Conservation (phyloP, 2,329 filamentous ascomycete species). For the Diaporthe aspalathi region DNA sequence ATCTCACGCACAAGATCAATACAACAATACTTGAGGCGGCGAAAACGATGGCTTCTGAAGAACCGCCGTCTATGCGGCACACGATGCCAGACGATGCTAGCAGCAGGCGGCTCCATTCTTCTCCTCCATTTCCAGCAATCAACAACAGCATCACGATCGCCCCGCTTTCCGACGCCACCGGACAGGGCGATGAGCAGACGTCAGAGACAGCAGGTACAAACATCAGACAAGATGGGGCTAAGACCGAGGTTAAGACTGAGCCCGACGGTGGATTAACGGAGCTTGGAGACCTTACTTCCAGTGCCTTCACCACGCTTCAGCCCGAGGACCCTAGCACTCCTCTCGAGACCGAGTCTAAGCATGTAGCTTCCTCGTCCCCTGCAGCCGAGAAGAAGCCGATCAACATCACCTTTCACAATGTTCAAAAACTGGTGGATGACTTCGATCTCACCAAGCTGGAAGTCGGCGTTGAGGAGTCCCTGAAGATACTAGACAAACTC, state of each 20-base stretch:
- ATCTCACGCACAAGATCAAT: background rate
- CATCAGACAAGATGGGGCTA: background rate
- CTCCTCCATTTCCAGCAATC: background rate
- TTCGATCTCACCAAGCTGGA: constrained; percentile 26
- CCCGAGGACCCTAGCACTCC: too few species aligned
- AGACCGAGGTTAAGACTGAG: background rate
- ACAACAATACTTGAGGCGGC: background rate
- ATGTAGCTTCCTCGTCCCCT: background rate
- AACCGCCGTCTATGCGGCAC: background rate
- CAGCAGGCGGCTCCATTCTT: background rate
- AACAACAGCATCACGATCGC: background rate
- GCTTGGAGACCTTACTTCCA: background rate
- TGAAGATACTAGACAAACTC: constrained; percentile 3
- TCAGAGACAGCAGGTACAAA: background rate
- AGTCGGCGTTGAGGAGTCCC: background rate
- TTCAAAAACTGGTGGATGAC: background rate
- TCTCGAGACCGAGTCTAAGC: background rate
- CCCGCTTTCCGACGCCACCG: background rate
- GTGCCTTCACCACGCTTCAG: background rate
- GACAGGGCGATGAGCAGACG: background rate
- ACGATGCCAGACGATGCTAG: background rate
- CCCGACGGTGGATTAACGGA: background rate
- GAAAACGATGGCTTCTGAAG: background rate
- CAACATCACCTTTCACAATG: constrained; percentile 3
- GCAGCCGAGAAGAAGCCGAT: background rate